Base-by-base conservation (phyloP, 2,329 filamentous ascomycete species). In the Arthroderma uncinatum region DNA sequence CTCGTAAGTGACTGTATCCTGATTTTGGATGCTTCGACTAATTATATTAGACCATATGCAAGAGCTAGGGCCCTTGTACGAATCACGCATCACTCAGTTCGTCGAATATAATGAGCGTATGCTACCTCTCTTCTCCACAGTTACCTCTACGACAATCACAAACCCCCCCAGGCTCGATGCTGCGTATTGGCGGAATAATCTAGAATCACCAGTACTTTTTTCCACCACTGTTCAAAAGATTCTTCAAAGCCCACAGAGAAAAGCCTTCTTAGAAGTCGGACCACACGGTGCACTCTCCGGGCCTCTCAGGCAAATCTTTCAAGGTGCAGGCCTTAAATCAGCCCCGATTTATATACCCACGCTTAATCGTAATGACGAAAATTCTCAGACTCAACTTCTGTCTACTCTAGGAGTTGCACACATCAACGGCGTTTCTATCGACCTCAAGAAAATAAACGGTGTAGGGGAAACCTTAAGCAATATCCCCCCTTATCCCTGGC, bases 181-280 rank as follows among this genome's bases (percentile, higher is more conserved):
- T 14, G 21, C 55, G 2, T 68, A 71, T 40, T 71, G 69, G 68
- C 61, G 59, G 1, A 52, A 62, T 1, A 71, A 70, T 54, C 40
- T 71, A 54, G 55, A 62, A 3, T 64, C 61, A 0, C 62, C 65
- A 1, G 70, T 73, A 0, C 52, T 40, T 2, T 72, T 73, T 52
- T 23, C 28, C n/a, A 12, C 10, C 9, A 28, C 30, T 9, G 6
- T 50, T 14, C 23, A 28, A n/a, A 19, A 14, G 6, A 5, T 50
- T 21, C 30, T 50, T 7, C 23, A 28, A 34, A 23, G 4, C 9
- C 5, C 23, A 14, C 23, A 10, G 47, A 19, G n/a, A 30, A 34
- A 19, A 7, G 25, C 50, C 42, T 65, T 62, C 4, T 52, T 70
- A 12, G 67, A 70, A 42, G 60, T 70, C 58, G 68, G 68, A 2